Conservation (phyloP, 345 rosid genomes). For the Pelargonium nanum region DNA sequence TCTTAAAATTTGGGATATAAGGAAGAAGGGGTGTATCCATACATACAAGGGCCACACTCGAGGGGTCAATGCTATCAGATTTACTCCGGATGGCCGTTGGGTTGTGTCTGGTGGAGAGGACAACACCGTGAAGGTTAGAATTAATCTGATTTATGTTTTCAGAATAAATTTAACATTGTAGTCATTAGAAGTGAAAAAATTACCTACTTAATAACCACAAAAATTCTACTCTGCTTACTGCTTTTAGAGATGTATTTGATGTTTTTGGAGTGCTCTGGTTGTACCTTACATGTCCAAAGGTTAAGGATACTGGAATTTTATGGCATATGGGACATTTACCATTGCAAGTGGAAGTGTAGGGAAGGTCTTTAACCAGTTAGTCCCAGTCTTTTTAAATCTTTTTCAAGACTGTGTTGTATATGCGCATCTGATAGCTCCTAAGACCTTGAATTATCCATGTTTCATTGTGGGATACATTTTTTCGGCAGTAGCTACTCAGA, state of each 20-base stretch:
- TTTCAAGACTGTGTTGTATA: background rate
- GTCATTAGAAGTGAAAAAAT: background rate
- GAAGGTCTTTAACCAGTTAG: background rate
- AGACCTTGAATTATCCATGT: background rate
- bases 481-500: background rate
- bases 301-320: too few species aligned
- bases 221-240: background rate
- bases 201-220: background rate
- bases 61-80: slow-evolving; percentile 91
- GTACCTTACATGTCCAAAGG: too few species aligned
- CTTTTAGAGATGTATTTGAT: too few species aligned
- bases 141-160: background rate
- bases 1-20: slow-evolving; percentile 97
- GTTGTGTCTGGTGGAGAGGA: slow-evolving; percentile 99
- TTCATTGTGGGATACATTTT: background rate
- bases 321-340: background rate
- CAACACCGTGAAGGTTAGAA: slow-evolving; percentile 74
- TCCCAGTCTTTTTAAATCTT: background rate
- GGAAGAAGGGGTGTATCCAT: slow-evolving; percentile 95
- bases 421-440: background rate
- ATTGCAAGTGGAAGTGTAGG: background rate
- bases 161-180: background rate
- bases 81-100: slow-evolving; percentile 99
- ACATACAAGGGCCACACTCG: slow-evolving; percentile 98
- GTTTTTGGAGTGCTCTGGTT: too few species aligned